Evolutionary conservation across 2,329 filamentous ascomycete species (phyloP).

Genomic region (Penicillium griseofulvum): DNA sequence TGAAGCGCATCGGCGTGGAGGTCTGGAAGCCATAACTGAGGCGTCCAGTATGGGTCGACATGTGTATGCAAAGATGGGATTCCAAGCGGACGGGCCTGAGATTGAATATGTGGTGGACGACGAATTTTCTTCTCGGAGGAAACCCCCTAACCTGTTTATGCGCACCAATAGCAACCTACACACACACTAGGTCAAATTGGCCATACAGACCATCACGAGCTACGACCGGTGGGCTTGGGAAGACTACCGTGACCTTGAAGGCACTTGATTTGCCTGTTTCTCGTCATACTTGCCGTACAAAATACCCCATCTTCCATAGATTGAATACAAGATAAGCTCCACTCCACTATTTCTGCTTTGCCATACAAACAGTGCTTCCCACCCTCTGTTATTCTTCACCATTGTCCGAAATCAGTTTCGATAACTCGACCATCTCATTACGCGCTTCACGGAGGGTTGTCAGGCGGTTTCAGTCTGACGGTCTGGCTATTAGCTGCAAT

Average conservation of each 20-base stretch:
- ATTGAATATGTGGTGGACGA: slow-evolving; percentile 47
- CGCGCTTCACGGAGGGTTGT: too few species aligned
- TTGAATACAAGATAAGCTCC: too few species aligned
- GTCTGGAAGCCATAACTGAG: slow-evolving; percentile 49
- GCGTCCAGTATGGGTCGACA: slow-evolving; percentile 51
- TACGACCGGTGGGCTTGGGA: too few species aligned
- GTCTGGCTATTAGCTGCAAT: too few species aligned
- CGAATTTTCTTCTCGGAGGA: slow-evolving; percentile 35
- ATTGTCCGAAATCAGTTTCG: too few species aligned
- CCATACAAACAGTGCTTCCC: too few species aligned
- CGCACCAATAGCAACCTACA: slow-evolving; percentile 30
- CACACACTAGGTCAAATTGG: not conserved
- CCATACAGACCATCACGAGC: not conserved
- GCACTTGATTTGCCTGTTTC: not conserved
- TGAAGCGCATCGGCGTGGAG: slow-evolving; percentile 34
- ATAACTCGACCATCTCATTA: too few species aligned
- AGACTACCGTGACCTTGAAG: not conserved
- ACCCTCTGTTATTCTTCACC: too few species aligned
- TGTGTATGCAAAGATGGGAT: slow-evolving; percentile 50
- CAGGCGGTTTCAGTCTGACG: too few species aligned
- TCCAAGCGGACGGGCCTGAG: slow-evolving; percentile 43
- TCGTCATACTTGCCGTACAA: too few species aligned
- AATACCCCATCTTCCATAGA: too few species aligned
- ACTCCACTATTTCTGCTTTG: too few species aligned
- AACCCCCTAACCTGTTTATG: slow-evolving; percentile 51